Percentiles rank a stretch among this genome's conserved stretches.
phyloP scores from a whole-genome alignment of 164 flowering plant species.

The Annona squamosa region DNA sequence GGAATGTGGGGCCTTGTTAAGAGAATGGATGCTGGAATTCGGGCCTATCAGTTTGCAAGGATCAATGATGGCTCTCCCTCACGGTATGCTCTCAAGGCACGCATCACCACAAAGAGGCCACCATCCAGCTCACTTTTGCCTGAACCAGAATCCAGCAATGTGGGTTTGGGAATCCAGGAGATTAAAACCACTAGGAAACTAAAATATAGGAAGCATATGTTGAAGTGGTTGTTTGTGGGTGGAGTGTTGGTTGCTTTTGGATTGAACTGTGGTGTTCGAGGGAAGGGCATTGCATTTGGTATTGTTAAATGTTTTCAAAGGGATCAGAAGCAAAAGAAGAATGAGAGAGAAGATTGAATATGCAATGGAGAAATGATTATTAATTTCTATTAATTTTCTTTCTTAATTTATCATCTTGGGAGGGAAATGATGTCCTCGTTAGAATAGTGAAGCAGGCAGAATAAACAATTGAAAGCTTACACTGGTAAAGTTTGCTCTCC shows the following conservation, averaged over 20 bases:
- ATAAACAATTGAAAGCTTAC: no score
- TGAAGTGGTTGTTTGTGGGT: constrained; percentile 14
- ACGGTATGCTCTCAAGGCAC: constrained; percentile 50
- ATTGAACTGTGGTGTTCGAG: background rate
- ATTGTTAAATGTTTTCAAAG: constrained; percentile 1
- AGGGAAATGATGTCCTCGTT: background rate
- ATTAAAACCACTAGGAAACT: constrained; percentile 2
- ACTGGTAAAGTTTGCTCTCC: no score
- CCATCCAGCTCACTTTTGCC: background rate
- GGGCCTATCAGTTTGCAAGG: constrained; percentile 45
- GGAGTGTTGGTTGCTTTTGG: constrained; percentile 13
- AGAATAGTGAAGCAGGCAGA: background rate
- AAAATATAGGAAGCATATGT: background rate
- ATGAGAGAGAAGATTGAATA: background rate
- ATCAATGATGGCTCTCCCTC: constrained; percentile 38
- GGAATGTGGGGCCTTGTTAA: constrained; percentile 85
- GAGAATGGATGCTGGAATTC: constrained; percentile 61
- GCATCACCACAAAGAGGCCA: constrained; percentile 46
- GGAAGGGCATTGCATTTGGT: constrained; percentile 9
- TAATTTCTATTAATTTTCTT: background rate
- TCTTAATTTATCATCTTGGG: background rate
- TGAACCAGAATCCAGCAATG: background rate
- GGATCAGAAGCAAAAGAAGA: background rate
- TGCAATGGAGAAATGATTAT: background rate
- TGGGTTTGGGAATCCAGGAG: constrained; percentile 2